Evolutionary conservation across 2,329 filamentous ascomycete genomes (phyloP).

Genomic region (Hypomyces perniciosus): DNA sequence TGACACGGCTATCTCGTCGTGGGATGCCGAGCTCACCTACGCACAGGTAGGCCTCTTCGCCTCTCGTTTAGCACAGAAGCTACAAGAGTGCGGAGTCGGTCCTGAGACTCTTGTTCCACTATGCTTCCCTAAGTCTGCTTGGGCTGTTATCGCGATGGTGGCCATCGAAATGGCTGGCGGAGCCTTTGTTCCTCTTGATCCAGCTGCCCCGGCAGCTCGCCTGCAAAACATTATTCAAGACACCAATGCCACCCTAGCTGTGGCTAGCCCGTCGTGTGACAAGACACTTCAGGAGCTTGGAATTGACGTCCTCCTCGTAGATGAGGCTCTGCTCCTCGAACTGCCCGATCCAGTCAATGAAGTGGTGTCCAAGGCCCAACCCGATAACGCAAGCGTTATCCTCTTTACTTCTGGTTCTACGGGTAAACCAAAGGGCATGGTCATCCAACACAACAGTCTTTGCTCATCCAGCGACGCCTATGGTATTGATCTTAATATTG

Average conservation of each 20-base stretch:
- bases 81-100: constrained; percentile 6
- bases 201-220: background rate
- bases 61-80: background rate
- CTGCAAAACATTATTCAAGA: background rate
- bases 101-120: constrained; percentile 11
- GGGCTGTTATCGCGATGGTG: constrained; percentile 13
- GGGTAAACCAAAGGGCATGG: constrained; percentile 7
- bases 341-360: background rate
- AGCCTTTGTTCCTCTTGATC: constrained; percentile 15
- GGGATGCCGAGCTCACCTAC: constrained; percentile 11
- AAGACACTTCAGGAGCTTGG: background rate
- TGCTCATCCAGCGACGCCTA: constrained; percentile 9
- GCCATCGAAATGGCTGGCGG: constrained; percentile 15
- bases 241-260: background rate
- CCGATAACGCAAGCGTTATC: constrained; percentile 3
- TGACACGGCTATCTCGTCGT: constrained; percentile 1
- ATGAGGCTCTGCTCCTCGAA: background rate
- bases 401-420: constrained; percentile 10
- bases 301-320: background rate
- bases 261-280: background rate
- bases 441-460: constrained; percentile 9
- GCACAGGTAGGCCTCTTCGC: background rate
- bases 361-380: background rate
- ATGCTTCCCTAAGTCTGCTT: constrained; percentile 15
- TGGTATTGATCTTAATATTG: constrained; percentile 3